Evolutionary conservation across 306 rosid genomes (phyloP), one percentile per base, ranked within the genome.

Genomic region (Prunus fruticosa): DNA sequence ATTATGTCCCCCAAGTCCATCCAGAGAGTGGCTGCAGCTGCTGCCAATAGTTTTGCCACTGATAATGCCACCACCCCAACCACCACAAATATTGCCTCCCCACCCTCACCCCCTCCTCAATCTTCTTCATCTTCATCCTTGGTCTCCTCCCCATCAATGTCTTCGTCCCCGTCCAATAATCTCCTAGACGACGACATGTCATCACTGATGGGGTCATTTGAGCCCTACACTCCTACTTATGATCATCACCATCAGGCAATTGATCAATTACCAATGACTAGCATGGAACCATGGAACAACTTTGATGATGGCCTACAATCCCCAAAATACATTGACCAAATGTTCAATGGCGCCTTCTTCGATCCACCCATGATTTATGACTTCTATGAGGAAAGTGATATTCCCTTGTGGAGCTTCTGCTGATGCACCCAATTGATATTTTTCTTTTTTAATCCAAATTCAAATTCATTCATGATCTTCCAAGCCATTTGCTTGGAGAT

Each of bases 21-120:
- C 58, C 98, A 96, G 69, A 86, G 97, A 85, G 77, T 81, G 34
- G 98, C 98, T 46, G 99, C 99, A 12, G 93, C 90, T 2, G 99
- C 98, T 23, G 98, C 98, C 5, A 86, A 84, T 60, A 78, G 67
- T 76, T 78, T 83, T 74, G 32, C 43, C 28, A 75, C 52, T 49
- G 74, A 81, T 22, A 86, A 78, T 84, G 80, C 69, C 57, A 19
- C 22, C 27, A n/a, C 19, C 25, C 49, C 73, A 41, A 28, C 54
- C 2, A 61, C 71, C 10, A 2, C 81, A 13, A 30, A 30, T 34
- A 16, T 63, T 30, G n/a, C 67, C 74, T 72, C 69, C 1, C 76
- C 82, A 25, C 57, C 85, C 0, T 84, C 91, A 6, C 73, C 83
- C 30, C 70, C 73, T 67, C 69, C 86, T 0, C 79, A 84, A 2